Percentiles rank a stretch among this genome's conserved stretches.
phyloP scores from a whole-genome alignment of 192 early-diverging fungal genomes.

The Funneliformis geosporum region DNA sequence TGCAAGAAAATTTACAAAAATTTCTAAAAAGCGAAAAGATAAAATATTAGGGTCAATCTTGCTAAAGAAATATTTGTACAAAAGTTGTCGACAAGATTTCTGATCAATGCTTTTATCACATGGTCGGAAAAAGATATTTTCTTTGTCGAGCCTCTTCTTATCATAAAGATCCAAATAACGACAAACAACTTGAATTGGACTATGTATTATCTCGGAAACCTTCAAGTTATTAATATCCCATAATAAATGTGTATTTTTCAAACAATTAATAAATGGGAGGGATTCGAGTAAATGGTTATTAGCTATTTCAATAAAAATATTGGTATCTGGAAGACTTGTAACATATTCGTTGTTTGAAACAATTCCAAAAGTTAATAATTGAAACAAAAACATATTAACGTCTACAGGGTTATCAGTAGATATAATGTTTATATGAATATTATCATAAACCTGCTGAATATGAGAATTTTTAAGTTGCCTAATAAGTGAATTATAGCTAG shows the following conservation, averaged over 20 bases:
- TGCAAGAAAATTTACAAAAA: conserved; percentile 20
- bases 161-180: conserved; percentile 14
- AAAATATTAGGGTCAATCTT: background rate
- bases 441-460: background rate
- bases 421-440: conserved; percentile 31
- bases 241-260: background rate
- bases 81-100: conserved; percentile 2
- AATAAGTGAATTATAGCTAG: conserved; percentile 4
- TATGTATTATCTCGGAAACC: conserved; percentile 8
- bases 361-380: conserved; percentile 32
- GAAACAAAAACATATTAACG: conserved; percentile 36
- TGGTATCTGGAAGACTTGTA: background rate
- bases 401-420: conserved; percentile 22
- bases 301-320: conserved; percentile 32
- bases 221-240: conserved; percentile 30
- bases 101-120: background rate
- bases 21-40: conserved; percentile 23
- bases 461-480: background rate
- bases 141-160: background rate
- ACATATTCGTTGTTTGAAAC: conserved; percentile 20
- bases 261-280: conserved; percentile 13
- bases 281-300: conserved; percentile 17
- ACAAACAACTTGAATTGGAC: conserved; percentile 28
- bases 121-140: conserved; percentile 14
- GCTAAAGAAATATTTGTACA: conserved; percentile 21